Conservation (phyloP, 2,329 filamentous ascomycete genomes). For the Fusarium nurragi region DNA sequence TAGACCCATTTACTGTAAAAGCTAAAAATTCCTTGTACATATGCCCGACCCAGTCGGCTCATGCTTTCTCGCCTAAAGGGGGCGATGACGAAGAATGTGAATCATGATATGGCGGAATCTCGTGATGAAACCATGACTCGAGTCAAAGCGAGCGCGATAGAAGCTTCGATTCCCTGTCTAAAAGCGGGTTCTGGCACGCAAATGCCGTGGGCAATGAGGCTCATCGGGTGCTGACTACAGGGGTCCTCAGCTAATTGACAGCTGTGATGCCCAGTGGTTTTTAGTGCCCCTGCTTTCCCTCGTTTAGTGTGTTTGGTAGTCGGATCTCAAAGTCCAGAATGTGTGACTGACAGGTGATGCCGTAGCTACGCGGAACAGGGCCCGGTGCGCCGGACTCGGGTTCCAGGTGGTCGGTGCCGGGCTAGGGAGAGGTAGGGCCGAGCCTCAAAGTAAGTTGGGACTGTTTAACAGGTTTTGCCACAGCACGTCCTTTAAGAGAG, state of each 20-base stretch:
- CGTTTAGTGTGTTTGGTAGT: neutral
- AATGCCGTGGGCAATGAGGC: constrained; percentile 38
- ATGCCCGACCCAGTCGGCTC: constrained; percentile 7
- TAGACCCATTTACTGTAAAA: neutral
- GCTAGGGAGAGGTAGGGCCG: constrained; percentile 38
- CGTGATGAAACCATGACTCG: constrained; percentile 35
- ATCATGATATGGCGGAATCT: constrained; percentile 35
- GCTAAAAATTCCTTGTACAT: neutral
- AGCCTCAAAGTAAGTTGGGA: constrained; percentile 38
- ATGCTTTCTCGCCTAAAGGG: constrained; percentile 30
- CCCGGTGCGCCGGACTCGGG: constrained; percentile 32
- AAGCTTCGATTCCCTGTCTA: constrained; percentile 25
- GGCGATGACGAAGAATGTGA: constrained; percentile 32
- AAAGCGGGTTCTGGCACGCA: constrained; percentile 29
- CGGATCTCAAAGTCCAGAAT: constrained; percentile 9
- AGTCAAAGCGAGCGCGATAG: constrained; percentile 4
- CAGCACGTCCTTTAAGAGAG: constrained; percentile 7
- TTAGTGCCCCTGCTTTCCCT: neutral
- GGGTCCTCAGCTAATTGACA: neutral
- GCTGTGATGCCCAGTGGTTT: neutral
- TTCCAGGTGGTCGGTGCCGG: constrained; percentile 28
- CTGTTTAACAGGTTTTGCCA: constrained; percentile 22
- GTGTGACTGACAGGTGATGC: constrained; percentile 31
- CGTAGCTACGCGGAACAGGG: constrained; percentile 23
- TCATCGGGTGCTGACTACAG: constrained; percentile 20